phyloP scores from a whole-genome alignment of 2,329 filamentous ascomycete species.

The Bisporella sp. region DNA sequence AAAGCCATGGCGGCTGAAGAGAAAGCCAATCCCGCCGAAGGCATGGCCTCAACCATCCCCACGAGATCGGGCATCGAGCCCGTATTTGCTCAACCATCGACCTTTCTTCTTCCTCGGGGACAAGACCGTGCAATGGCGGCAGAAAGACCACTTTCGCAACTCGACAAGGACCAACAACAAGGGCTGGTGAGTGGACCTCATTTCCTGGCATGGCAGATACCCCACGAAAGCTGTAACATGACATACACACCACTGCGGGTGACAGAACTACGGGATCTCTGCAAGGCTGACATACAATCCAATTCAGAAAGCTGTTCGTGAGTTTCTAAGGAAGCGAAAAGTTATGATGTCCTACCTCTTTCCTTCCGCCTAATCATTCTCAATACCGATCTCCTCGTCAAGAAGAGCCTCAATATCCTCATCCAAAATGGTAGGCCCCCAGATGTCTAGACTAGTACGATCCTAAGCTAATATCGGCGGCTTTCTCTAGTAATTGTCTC shows the following conservation, averaged over 20 bases:
- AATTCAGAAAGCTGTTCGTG: conserved; percentile 75
- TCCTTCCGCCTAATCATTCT: conserved; percentile 95
- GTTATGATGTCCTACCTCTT: conserved; percentile 94
- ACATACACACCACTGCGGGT: conserved; percentile 1
- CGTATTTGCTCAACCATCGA: conserved; percentile 29
- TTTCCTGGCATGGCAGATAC: conserved; percentile 1
- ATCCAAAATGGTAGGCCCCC: conserved; percentile 75
- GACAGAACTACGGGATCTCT: not conserved
- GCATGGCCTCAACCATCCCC: not conserved
- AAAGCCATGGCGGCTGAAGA: too few relatives aligned
- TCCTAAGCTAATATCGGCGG: too few relatives aligned
- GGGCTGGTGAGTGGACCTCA: conserved; percentile 56
- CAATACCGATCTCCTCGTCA: conserved; percentile 90
- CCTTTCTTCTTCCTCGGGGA: conserved; percentile 27
- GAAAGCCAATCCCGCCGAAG: conserved; percentile 15
- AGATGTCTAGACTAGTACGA: too few relatives aligned
- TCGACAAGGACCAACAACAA: conserved; percentile 72
- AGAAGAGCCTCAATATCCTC: conserved; percentile 92
- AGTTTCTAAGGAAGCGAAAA: conserved; percentile 93
- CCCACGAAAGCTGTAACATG: not conserved
- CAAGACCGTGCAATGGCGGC: conserved; percentile 23
- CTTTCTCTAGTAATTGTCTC: conserved; percentile 76
- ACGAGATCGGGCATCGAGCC: conserved; percentile 16
- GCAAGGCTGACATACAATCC: conserved; percentile 21
- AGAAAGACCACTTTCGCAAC: conserved; percentile 43